These are phyloP conservation scores for Phytopythium ostracodes DNA, from an alignment of 352 stramenopile species.

Conservation along the genomic window DNA sequence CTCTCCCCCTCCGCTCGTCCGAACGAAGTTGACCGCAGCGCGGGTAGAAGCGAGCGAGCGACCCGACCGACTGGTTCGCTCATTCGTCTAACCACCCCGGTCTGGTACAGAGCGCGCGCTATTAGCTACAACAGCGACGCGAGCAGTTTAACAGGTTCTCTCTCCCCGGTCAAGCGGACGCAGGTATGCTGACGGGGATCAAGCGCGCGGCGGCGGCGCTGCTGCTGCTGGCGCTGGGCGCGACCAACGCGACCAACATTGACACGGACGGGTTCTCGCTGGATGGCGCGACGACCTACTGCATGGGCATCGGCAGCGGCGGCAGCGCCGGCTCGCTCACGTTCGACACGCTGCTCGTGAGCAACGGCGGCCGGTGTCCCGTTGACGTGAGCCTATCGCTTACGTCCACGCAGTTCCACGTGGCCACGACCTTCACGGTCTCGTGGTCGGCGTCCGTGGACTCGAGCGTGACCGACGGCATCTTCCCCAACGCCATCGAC, in stretches of 20 bases:
- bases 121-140: not conserved
- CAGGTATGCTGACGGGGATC: not conserved
- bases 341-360: constrained; percentile 39
- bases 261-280: constrained; percentile 53
- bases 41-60: not conserved
- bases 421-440: constrained; percentile 44
- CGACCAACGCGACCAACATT: constrained; percentile 32
- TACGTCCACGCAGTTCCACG: constrained; percentile 35
- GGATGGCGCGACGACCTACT: constrained; percentile 71
- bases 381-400: constrained; percentile 43
- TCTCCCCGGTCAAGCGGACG: not conserved
- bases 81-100: not conserved
- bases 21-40: not conserved
- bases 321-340: constrained; percentile 23
- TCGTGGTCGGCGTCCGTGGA: constrained; percentile 44
- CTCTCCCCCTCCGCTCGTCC: not conserved
- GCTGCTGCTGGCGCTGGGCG: constrained; percentile 7
- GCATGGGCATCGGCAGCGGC: constrained; percentile 38
- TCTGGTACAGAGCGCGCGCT: not conserved
- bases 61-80: not conserved
- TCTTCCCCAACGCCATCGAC: constrained; percentile 67
- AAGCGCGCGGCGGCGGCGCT: not conserved
- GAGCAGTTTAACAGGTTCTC: not conserved
- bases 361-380: constrained; percentile 54
- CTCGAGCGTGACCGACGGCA: constrained; percentile 29